Percentiles rank a stretch among this genome's conserved stretches.
These are phyloP conservation scores for Amphibolis antarctica DNA, from an alignment of 106 monocot genomes.

Conservation along the genomic window DNA sequence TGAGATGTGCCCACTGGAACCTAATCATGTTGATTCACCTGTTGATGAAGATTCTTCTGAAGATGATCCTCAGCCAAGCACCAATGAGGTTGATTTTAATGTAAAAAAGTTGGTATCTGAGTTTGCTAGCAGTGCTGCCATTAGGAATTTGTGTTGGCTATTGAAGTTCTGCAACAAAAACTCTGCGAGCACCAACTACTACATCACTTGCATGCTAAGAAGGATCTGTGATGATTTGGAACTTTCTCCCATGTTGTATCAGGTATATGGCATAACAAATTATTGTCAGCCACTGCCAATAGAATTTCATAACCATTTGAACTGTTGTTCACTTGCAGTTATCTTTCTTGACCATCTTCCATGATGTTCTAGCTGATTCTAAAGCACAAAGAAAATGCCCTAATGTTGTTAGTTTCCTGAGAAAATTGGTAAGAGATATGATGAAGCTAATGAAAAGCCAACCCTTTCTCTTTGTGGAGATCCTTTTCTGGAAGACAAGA, in stretches of 20 bases:
- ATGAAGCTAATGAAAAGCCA: constrained; percentile 62
- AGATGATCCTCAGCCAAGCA: constrained; percentile 42
- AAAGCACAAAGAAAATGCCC: constrained; percentile 37
- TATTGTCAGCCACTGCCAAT: background rate
- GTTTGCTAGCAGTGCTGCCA: constrained; percentile 54
- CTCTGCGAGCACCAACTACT: constrained; percentile 65
- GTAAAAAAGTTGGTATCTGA: constrained; percentile 47
- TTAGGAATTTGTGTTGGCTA: constrained; percentile 83
- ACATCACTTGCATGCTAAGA: constrained; percentile 67
- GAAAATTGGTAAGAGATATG: constrained; percentile 70
- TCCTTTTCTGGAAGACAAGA: constrained; percentile 87
- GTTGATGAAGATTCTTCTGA: constrained; percentile 38
- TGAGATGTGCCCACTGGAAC: constrained; percentile 4
- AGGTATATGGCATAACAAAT: constrained; percentile 35
- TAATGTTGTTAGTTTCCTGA: constrained; percentile 57
- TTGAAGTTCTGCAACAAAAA: constrained; percentile 74
- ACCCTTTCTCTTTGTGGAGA: constrained; percentile 87
- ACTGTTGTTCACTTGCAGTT: constrained; percentile 44
- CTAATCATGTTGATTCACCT: constrained; percentile 14
- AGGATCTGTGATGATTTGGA: constrained; percentile 82
- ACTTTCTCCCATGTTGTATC: constrained; percentile 79
- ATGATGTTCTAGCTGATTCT: constrained; percentile 61
- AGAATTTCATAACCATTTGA: background rate
- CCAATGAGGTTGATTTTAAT: constrained; percentile 78
- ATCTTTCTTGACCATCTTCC: constrained; percentile 62